Evolutionary conservation across 768 basidiomycete genomes (phyloP).

Genomic region (Russula foetens): DNA sequence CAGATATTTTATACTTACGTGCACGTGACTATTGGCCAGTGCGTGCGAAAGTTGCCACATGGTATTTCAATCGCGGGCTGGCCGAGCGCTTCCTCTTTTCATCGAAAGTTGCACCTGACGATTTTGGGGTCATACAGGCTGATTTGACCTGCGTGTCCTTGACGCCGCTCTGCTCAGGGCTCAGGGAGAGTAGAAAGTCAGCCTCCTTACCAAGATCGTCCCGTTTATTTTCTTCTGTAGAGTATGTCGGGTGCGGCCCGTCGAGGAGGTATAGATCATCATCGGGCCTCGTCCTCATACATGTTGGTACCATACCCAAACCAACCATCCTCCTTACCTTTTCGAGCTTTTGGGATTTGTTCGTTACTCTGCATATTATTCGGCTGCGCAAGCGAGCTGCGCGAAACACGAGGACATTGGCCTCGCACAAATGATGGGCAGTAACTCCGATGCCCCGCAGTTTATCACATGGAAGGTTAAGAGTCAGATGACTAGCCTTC

Average conservation of each 20-base stretch:
- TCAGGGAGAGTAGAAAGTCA: conserved; percentile 49
- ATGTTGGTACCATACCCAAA: too few relatives aligned
- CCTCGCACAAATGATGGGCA: background rate
- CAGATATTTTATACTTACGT: conserved; percentile 16
- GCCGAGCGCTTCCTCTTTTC: conserved; percentile 10
- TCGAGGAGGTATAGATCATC: conserved; percentile 31
- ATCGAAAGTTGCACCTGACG: conserved; percentile 67
- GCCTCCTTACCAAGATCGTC: conserved; percentile 63
- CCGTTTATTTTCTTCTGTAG: conserved; percentile 30
- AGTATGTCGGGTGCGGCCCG: conserved; percentile 53
- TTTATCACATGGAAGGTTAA: background rate
- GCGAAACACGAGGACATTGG: background rate
- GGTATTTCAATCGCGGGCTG: background rate
- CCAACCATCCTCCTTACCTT: background rate
- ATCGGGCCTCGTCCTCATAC: too few relatives aligned
- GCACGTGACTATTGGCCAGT: conserved; percentile 40
- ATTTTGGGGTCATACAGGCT: conserved; percentile 47
- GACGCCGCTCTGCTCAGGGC: conserved; percentile 35
- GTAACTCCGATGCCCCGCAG: background rate
- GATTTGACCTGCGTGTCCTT: conserved; percentile 32
- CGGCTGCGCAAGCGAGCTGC: conserved; percentile 10
- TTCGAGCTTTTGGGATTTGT: background rate
- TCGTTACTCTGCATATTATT: background rate
- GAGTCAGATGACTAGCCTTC: background rate
- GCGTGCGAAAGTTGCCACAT: conserved; percentile 30